Percentiles rank a stretch among this genome's conserved stretches.
phyloP scores from a whole-genome alignment of 2,329 filamentous ascomycete species.

The Cladobotryum mycophilum region DNA sequence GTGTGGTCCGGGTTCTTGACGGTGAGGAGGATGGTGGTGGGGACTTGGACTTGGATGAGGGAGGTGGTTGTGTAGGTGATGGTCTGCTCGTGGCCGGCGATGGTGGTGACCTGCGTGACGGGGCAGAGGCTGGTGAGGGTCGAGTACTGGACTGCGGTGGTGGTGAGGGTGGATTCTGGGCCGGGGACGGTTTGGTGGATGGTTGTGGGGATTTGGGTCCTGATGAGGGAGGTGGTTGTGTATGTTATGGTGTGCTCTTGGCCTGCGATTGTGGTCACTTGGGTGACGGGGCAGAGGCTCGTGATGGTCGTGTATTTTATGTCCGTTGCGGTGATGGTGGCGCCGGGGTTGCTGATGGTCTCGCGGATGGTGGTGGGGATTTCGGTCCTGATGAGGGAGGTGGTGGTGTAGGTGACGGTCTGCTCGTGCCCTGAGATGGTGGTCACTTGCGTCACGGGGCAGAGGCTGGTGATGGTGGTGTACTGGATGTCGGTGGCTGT shows the following conservation, averaged over 20 bases:
- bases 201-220: slow-evolving; percentile 18
- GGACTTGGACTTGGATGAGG: slow-evolving; percentile 21
- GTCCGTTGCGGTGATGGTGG: slow-evolving; percentile 27
- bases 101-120: slow-evolving; percentile 37
- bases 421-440: slow-evolving; percentile 18
- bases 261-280: slow-evolving; percentile 38
- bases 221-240: slow-evolving; percentile 18
- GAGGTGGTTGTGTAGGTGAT: slow-evolving; percentile 19
- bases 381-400: slow-evolving; percentile 20
- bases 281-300: slow-evolving; percentile 37
- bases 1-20: no score
- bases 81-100: slow-evolving; percentile 32
- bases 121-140: slow-evolving; percentile 40
- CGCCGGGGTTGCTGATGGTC: slow-evolving; percentile 25
- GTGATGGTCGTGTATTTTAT: slow-evolving; percentile 37
- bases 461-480: slow-evolving; percentile 36
- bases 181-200: no score
- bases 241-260: slow-evolving; percentile 24
- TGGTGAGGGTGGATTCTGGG: slow-evolving; percentile 17
- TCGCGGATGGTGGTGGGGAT: slow-evolving; percentile 24
- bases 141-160: slow-evolving; percentile 30
- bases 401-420: slow-evolving; percentile 19
- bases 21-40: neutral
- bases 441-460: slow-evolving; percentile 33
- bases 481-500: slow-evolving; percentile 30